A percentile compares a stretch with the other conserved stretches of the same genome.
Evolutionary conservation across 805 yeast species (phyloP).

Genomic region (Wickerhamomyces silvicola): DNA sequence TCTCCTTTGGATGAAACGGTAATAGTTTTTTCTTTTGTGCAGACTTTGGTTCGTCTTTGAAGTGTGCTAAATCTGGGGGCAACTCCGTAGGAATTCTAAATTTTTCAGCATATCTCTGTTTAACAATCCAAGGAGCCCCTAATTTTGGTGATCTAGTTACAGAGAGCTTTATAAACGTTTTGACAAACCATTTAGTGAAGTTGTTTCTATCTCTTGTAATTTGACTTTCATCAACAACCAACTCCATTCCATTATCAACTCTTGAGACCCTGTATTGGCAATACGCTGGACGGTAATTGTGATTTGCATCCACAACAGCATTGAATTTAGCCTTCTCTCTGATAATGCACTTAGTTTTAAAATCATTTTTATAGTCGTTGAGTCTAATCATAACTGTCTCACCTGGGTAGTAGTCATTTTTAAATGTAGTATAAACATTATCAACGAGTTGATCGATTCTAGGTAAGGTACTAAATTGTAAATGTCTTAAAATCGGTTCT

Average conservation of each 20-base stretch:
- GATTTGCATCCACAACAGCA: conserved; percentile 30
- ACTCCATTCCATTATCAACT: conserved; percentile 43
- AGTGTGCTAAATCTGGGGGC: conserved; percentile 43
- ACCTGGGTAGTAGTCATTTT: conserved; percentile 85
- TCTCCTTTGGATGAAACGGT: conserved; percentile 13
- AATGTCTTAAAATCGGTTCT: conserved; percentile 81
- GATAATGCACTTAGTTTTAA: conserved; percentile 41
- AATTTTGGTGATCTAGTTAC: conserved; percentile 62
- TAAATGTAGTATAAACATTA: conserved; percentile 70
- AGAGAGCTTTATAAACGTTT: conserved; percentile 78
- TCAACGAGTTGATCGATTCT: conserved; percentile 86
- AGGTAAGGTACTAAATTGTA: conserved; percentile 76
- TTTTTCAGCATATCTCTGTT: conserved; percentile 62
- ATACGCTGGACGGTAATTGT: conserved; percentile 42
- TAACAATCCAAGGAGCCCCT: conserved; percentile 96
- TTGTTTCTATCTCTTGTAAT: conserved; percentile 77
- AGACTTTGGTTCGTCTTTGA: conserved; percentile 14
- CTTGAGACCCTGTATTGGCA: conserved; percentile 69
- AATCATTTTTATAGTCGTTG: conserved; percentile 22
- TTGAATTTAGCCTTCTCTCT: conserved; percentile 83
- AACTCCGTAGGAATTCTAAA: conserved; percentile 59
- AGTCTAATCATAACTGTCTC: conserved; percentile 64
- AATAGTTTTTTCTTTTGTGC: conserved; percentile 1
- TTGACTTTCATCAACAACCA: conserved; percentile 66
- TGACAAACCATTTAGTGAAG: conserved; percentile 84